Percentiles rank a stretch among this genome's conserved stretches.
Conservation (phyloP, 768 basidiomycete species). For the Daedaleopsis nitida region DNA sequence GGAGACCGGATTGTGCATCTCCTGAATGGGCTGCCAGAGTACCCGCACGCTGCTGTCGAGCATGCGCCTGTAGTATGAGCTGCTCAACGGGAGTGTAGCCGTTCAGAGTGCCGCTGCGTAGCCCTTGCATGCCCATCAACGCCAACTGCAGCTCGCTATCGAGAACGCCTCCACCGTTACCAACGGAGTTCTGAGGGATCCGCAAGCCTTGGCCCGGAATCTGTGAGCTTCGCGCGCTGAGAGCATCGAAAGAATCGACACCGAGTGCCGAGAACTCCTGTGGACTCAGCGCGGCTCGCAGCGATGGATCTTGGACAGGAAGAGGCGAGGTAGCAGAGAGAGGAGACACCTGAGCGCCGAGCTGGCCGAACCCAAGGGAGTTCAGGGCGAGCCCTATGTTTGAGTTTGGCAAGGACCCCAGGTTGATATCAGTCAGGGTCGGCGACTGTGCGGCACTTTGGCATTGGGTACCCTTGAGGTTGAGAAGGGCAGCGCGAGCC, state of each 20-base stretch:
- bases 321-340: conserved; percentile 12
- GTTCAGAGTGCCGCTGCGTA: conserved; percentile 38
- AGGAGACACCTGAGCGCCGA: conserved; percentile 1
- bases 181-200: conserved; percentile 1
- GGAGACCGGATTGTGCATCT: conserved; percentile 23
- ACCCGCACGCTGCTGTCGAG: conserved; percentile 24
- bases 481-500: conserved; percentile 76
- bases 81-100: conserved; percentile 74
- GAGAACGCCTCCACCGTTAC: not conserved
- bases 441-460: conserved; percentile 29
- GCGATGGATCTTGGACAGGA: conserved; percentile 1
- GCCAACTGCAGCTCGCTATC: conserved; percentile 23
- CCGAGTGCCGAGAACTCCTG: not conserved
- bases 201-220: conserved; percentile 7
- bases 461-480: conserved; percentile 67
- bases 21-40: conserved; percentile 29
- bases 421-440: conserved; percentile 26
- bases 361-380: conserved; percentile 3
- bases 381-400: conserved; percentile 13
- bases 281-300: not conserved
- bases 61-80: conserved; percentile 62
- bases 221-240: conserved; percentile 18
- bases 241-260: conserved; percentile 3
- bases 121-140: conserved; percentile 14
- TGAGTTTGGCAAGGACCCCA: conserved; percentile 13